These are phyloP conservation scores for Xylaria palmicola DNA, from an alignment of 495 filamentous ascomycete species.

Conservation along the genomic window DNA sequence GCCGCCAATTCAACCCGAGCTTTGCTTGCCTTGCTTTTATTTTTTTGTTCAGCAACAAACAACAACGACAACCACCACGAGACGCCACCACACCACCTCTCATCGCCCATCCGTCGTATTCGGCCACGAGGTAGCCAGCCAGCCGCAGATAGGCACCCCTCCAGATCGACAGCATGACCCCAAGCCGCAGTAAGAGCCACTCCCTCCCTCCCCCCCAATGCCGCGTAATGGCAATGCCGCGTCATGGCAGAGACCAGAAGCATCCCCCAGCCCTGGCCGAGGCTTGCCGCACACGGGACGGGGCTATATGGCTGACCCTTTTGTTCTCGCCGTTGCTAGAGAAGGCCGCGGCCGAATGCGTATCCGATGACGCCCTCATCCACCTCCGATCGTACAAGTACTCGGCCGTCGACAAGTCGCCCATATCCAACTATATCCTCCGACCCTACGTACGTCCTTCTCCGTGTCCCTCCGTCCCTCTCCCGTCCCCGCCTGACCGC, in stretches of 20 bases:
- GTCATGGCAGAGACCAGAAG: not conserved
- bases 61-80: too few species aligned
- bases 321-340: conserved; percentile 33
- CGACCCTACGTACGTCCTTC: conserved; percentile 78
- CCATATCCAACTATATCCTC: conserved; percentile 88
- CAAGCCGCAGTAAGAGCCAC: conserved; percentile 39
- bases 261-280: not conserved
- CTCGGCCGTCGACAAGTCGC: conserved; percentile 94
- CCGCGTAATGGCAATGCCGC: too few species aligned
- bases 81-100: too few species aligned
- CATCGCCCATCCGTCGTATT: not conserved
- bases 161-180: conserved; percentile 35
- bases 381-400: conserved; percentile 97
- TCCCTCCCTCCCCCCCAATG: not conserved
- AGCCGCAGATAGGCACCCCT: too few species aligned
- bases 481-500: conserved; percentile 4
- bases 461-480: too few species aligned
- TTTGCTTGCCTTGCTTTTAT: too few species aligned
- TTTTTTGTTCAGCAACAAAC: not conserved
- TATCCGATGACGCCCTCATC: conserved; percentile 60
- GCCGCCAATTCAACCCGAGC: not conserved
- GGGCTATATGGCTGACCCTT: conserved; percentile 4
- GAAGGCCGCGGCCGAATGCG: conserved; percentile 53
- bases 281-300: not conserved
- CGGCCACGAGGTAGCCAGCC: too few species aligned